A percentile compares a stretch with the other conserved stretches of the same genome.
phyloP scores from a whole-genome alignment of 1,284 basidiomycete species.

The Puccinia horiana region DNA sequence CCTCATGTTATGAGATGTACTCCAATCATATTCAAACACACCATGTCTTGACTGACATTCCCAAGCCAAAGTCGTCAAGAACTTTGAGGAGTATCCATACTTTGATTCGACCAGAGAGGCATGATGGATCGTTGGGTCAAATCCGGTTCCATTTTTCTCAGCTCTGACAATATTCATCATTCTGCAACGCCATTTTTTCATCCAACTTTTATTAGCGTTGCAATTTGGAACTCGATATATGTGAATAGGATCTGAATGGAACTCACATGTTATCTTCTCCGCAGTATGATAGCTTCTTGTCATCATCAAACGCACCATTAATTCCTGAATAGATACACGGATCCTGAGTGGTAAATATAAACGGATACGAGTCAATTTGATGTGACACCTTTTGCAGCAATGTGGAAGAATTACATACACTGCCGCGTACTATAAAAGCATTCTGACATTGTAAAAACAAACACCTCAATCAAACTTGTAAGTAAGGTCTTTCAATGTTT shows the following conservation, averaged over 20 bases:
- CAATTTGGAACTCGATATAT: neutral
- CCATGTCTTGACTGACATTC: conserved; percentile 46
- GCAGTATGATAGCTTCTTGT: conserved; percentile 40
- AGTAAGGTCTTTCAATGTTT: neutral
- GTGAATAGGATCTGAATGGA: neutral
- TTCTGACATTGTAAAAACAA: conserved; percentile 18
- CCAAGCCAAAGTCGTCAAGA: conserved; percentile 47
- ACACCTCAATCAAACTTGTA: neutral
- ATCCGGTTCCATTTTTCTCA: conserved; percentile 42
- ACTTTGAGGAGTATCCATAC: conserved; percentile 40
- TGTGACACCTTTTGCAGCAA: neutral
- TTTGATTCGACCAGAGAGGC: conserved; percentile 37
- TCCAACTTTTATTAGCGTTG: neutral
- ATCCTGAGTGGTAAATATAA: conserved; percentile 13
- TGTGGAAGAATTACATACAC: conserved; percentile 28
- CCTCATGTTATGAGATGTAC: conserved; percentile 21
- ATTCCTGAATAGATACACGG: conserved; percentile 41
- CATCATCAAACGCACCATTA: conserved; percentile 39
- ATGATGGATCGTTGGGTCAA: conserved; percentile 44
- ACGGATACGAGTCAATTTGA: neutral
- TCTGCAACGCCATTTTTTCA: neutral
- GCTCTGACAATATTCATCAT: conserved; percentile 49
- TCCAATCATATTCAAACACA: conserved; percentile 48
- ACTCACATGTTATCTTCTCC: conserved; percentile 49
- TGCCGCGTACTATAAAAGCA: conserved; percentile 47